These are phyloP conservation scores for Phanerochaete carnosa DNA, from an alignment of 768 basidiomycete species.

Conservation along the genomic window DNA sequence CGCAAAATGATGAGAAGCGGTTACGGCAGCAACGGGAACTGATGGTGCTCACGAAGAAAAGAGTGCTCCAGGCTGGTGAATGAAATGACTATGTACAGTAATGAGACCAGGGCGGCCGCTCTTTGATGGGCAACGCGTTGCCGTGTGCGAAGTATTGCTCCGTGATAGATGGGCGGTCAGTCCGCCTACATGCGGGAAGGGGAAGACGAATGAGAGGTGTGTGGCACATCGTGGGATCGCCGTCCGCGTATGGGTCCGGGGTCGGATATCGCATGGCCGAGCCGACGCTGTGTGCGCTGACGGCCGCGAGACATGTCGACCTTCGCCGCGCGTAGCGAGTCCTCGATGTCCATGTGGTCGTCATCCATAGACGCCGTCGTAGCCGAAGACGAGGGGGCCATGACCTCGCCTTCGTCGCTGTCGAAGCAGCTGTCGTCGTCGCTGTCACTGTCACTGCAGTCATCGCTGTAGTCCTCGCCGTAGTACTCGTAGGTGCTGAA, in stretches of 20 bases:
- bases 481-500: constrained; percentile 25
- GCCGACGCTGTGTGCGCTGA: constrained; percentile 21
- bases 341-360: constrained; percentile 34
- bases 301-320: constrained; percentile 21
- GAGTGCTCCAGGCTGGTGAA: background rate
- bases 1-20: background rate
- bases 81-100: background rate
- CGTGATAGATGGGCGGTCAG: background rate
- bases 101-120: background rate
- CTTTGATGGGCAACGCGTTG: background rate
- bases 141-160: background rate
- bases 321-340: constrained; percentile 5
- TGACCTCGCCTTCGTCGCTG: constrained; percentile 28
- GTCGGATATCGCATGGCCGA: constrained; percentile 28
- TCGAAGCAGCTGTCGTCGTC: constrained; percentile 38
- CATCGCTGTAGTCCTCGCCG: constrained; percentile 24
- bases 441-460: constrained; percentile 30
- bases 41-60: background rate
- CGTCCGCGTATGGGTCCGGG: constrained; percentile 16
- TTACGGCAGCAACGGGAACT: background rate
- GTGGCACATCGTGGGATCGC: background rate
- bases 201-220: constrained; percentile 11
- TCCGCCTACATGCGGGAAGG: constrained; percentile 3
- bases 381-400: background rate
- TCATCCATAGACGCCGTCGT: constrained; percentile 5